Evolutionary conservation across 768 basidiomycete genomes (phyloP).

Genomic region (Auriscalpium microsporum): DNA sequence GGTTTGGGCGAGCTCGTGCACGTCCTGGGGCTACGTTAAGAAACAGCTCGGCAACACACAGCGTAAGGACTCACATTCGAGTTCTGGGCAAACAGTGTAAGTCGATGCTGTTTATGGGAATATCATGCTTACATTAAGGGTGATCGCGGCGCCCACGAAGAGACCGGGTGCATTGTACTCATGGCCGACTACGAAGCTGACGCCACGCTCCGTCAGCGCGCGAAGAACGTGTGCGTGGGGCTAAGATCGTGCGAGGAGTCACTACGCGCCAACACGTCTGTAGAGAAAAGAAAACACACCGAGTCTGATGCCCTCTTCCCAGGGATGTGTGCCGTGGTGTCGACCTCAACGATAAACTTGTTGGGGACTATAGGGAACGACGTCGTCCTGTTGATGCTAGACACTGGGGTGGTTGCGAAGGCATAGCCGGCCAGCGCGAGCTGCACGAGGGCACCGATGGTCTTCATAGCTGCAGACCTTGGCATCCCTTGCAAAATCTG

Average conservation of each 20-base stretch:
- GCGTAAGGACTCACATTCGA: too few relatives aligned
- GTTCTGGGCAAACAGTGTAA: too few relatives aligned
- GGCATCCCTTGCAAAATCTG: too few relatives aligned
- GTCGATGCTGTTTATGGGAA: slow-evolving; percentile 22
- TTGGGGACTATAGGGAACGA: background rate
- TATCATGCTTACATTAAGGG: slow-evolving; percentile 37
- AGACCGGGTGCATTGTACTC: background rate
- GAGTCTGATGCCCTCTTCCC: background rate
- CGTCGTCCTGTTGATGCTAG: background rate
- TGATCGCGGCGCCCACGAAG: background rate
- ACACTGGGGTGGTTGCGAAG: too few relatives aligned
- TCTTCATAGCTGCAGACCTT: too few relatives aligned
- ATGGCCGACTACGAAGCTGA: background rate
- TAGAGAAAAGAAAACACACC: background rate
- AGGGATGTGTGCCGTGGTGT: background rate
- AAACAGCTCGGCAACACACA: too few relatives aligned
- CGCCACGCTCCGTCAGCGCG: background rate
- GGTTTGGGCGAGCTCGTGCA: slow-evolving; percentile 31
- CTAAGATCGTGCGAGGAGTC: background rate
- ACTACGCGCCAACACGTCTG: background rate
- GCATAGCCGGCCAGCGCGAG: too few relatives aligned
- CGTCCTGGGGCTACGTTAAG: slow-evolving; percentile 28
- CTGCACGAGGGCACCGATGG: too few relatives aligned
- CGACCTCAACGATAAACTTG: background rate
- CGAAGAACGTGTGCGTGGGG: background rate